Evolutionary conservation across 495 filamentous ascomycete species (phyloP).

Genomic region (Rhypophila decipiens): DNA sequence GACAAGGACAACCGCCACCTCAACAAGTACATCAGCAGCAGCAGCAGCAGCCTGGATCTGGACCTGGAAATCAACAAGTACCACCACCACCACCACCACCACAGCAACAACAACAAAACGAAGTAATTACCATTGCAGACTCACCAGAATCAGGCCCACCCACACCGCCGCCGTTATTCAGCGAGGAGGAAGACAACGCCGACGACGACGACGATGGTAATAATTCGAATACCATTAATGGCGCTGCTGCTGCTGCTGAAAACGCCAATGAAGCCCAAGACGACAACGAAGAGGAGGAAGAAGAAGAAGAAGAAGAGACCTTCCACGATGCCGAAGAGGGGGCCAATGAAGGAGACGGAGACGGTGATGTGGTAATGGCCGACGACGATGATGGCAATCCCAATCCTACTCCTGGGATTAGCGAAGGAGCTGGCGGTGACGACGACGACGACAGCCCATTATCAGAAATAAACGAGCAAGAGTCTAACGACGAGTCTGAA

Average conservation of each 20-base stretch:
- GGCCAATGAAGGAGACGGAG: neutral
- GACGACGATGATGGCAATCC: neutral
- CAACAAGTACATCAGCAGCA: slow-evolving; percentile 1
- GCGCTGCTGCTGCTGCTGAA: neutral
- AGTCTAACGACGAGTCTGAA: no score
- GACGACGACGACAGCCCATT: no score
- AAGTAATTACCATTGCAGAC: no score
- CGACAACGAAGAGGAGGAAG: neutral
- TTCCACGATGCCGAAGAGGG: neutral
- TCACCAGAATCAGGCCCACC: no score
- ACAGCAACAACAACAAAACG: neutral
- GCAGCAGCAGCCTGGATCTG: neutral
- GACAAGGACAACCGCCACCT: neutral
- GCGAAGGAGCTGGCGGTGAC: no score
- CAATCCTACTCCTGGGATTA: no score
- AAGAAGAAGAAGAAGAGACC: neutral
- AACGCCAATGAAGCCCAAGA: neutral
- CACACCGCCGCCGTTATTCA: no score
- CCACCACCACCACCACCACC: neutral
- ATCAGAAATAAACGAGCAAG: no score
- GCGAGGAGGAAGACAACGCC: neutral
- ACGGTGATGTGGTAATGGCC: neutral
- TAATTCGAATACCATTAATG: neutral
- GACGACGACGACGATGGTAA: neutral
- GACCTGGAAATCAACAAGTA: neutral